These are phyloP conservation scores for Daedaleopsis nitida DNA, from an alignment of 768 basidiomycete genomes.

Conservation along the genomic window DNA sequence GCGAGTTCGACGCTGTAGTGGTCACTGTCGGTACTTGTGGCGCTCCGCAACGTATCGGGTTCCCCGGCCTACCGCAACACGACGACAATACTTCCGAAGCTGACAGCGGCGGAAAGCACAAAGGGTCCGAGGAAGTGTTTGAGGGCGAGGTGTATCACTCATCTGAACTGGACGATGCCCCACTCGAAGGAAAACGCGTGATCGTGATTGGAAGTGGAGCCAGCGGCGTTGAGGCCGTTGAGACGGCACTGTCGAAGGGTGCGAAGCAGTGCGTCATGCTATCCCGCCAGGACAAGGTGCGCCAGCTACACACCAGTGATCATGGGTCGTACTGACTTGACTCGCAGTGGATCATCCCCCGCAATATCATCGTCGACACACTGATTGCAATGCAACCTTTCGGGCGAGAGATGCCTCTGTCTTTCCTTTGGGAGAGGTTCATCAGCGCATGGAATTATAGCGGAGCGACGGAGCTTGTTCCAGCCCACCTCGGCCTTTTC, in stretches of 20 bases:
- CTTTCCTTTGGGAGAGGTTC: conserved; percentile 51
- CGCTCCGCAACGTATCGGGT: conserved; percentile 43
- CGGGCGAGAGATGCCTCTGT: conserved; percentile 53
- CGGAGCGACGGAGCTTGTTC: conserved; percentile 47
- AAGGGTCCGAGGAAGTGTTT: conserved; percentile 33
- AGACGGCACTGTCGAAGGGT: conserved; percentile 37
- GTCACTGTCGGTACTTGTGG: conserved; percentile 54
- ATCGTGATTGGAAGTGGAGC: conserved; percentile 56
- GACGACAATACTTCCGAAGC: conserved; percentile 1
- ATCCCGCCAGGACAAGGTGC: conserved; percentile 42
- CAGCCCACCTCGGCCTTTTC: conserved; percentile 44
- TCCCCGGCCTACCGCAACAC: conserved; percentile 45
- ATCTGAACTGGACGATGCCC: conserved; percentile 44
- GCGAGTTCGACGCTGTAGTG: conserved; percentile 51
- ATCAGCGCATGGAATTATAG: conserved; percentile 45
- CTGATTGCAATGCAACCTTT: conserved; percentile 52
- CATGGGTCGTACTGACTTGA: not conserved
- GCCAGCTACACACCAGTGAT: not conserved
- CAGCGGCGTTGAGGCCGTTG: conserved; percentile 50
- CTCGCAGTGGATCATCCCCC: conserved; percentile 47
- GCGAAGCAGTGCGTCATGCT: conserved; percentile 39
- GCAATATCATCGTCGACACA: conserved; percentile 50
- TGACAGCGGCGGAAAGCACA: conserved; percentile 8
- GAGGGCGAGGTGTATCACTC: conserved; percentile 47
- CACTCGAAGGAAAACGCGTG: conserved; percentile 41